Conservation (phyloP, 2,329 filamentous ascomycete species). For the Alternaria novae-zelandiae region DNA sequence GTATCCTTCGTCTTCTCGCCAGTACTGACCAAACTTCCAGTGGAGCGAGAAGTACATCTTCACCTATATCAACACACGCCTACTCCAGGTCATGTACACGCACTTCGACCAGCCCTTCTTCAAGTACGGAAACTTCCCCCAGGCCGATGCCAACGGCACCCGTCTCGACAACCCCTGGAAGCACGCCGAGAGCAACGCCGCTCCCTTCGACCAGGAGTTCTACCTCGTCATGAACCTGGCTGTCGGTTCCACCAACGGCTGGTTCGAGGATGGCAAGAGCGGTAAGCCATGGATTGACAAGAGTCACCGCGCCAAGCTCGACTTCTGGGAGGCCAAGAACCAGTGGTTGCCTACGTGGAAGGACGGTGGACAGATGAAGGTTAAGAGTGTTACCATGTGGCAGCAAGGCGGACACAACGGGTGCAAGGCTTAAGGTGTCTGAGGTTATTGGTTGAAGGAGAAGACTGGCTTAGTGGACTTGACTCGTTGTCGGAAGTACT, state of each 20-base stretch:
- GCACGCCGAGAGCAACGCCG: slow-evolving; percentile 64
- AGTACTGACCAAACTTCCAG: slow-evolving; percentile 23
- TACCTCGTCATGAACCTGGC: slow-evolving; percentile 79
- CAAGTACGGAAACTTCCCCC: slow-evolving; percentile 71
- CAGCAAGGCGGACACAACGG: slow-evolving; percentile 58
- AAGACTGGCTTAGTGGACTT: not conserved
- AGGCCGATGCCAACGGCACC: slow-evolving; percentile 69
- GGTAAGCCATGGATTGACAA: slow-evolving; percentile 82
- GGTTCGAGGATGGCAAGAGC: slow-evolving; percentile 76
- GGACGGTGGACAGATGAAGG: slow-evolving; percentile 65
- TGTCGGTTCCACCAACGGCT: slow-evolving; percentile 80
- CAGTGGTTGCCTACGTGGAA: slow-evolving; percentile 76
- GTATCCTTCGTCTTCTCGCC: not conserved
- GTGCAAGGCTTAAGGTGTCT: slow-evolving; percentile 37
- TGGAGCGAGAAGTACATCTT: slow-evolving; percentile 90
- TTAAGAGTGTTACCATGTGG: slow-evolving; percentile 69
- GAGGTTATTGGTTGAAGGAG: not conserved
- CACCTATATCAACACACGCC: slow-evolving; percentile 80
- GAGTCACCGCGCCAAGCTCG: slow-evolving; percentile 69
- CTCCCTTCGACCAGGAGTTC: slow-evolving; percentile 78
- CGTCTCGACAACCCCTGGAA: slow-evolving; percentile 69
- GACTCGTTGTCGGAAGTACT: not conserved
- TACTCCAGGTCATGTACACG: slow-evolving; percentile 81
- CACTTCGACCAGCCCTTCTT: slow-evolving; percentile 73
- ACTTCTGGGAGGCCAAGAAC: slow-evolving; percentile 75